Base-by-base conservation (phyloP, 768 basidiomycete genomes). In the Mycena venus region DNA sequence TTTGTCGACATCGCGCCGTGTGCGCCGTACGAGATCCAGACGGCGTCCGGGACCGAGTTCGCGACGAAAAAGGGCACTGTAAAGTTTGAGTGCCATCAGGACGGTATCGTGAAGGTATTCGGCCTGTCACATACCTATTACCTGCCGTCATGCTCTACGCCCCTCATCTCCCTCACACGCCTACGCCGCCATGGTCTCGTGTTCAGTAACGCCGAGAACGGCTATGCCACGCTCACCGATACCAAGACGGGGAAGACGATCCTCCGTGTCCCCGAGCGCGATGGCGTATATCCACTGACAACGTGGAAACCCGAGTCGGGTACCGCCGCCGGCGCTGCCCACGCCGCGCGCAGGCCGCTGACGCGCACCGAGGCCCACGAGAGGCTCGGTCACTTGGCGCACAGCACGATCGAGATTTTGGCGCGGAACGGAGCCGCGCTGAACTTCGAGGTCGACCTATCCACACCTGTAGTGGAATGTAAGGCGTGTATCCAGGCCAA, bases 241-340 rank as follows among this genome's bases (percentile, higher is more conserved):
- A 31, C 42, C 11, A 69, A 40, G 31, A 60, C 68, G 14, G 68
- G 68, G 23, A 69, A 69, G 40, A 40, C 44, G 8, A 69, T 69
- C 36, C 68, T 69, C 36, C 68, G 68, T n/a, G 68, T 69, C 42
- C 11, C 34, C n/a, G 68, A 69, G 21, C 55, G 68, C 68, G 68
- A 69, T 38, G 58, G 63, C 21, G 63, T 64, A 21, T 64, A 64
- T 42, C 63, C 63, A 23, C 27, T 64, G n/a, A 42, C 44, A 11
- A 64, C 63, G 21, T 64, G 63, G 63, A 38, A 42, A 8, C 38
- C 63, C 27, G 63, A 42, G 44, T n/a, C 27, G 40, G 27, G 21
- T 29, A 42, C 17, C 19, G 63, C 40, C 27, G 63, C 63, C 19
- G 9, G n/a, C n/a, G n/a, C n/a, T n/a, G n/a, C n/a, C n/a, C n/a